Evolutionary conservation across 208 protist genomes (phyloP), one percentile per base, ranked within the genome.

Genomic region (Angomonas deanei): DNA sequence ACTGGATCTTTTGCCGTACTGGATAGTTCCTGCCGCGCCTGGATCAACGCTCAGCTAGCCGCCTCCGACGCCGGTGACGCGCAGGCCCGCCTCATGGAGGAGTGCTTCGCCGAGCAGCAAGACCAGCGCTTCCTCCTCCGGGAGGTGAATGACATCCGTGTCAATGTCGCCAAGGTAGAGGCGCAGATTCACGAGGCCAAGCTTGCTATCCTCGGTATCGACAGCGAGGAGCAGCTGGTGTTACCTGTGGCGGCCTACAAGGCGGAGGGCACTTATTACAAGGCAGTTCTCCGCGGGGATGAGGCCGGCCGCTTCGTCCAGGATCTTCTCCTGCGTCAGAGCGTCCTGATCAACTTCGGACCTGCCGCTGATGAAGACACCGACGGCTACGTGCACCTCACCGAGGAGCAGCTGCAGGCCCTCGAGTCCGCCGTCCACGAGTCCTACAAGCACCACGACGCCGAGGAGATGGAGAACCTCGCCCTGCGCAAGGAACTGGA

Each of bases 101-200:
- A 82, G 62, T 92, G 79, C 73, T 83, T 89, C 63, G 63, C 57
- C 23, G 80, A 89, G 32, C 72, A 80, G 61, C 82, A 89, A 70
- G 80, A 92, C 67, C 86, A 92, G 69, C 72, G 82, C 32, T 63
- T 76, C 32, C 70, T 81, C 49, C 68, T 89, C 50, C 77, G 76
- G 56, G 82, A 88, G 75, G 75, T 92, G 26, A 92, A 92, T 65
- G 73, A 76, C 70, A 76, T 86, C 69, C 86, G 86, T 31, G 74
- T 84, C 36, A 68, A 72, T 62, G 75, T 92, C 26, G 76, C 77
- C 17, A 61, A 56, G 30, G 49, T 92, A 23, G 54, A 84, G 56
- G 58, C 65, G n/a, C 65, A 88, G 69, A 85, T 92, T 59, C 49
- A 72, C 24, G 82, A 87, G 68, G 73, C 71, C 57, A 81, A 84